Conservation (phyloP, 345 rosid genomes). For the Geranium rotundifolium region DNA sequence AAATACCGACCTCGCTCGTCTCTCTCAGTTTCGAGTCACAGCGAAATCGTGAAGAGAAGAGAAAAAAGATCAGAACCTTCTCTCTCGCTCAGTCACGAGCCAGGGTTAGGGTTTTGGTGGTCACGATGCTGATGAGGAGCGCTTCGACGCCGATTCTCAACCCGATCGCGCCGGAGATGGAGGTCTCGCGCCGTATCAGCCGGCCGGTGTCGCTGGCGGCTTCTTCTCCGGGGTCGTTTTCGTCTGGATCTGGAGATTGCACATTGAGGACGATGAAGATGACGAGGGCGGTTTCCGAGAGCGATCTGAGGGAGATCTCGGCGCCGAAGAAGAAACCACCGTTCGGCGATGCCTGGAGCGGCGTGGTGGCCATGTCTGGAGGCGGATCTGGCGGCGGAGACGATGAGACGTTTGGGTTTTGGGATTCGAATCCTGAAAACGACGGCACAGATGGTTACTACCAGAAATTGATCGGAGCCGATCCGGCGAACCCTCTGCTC, state of each 20-base stretch:
- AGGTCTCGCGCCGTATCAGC: constrained; percentile 21
- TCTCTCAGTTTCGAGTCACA: too few species aligned
- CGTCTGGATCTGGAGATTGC: constrained; percentile 16
- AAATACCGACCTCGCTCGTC: too few species aligned
- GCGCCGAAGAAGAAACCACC: constrained; percentile 18
- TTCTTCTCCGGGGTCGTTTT: too few species aligned
- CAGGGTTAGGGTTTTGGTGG: too few species aligned
- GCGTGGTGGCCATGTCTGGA: constrained; percentile 31
- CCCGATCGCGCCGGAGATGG: constrained; percentile 37
- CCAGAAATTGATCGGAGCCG: constrained; percentile 65
- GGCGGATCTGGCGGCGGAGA: constrained; percentile 35
- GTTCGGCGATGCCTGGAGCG: constrained; percentile 12
- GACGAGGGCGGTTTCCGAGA: constrained; percentile 46
- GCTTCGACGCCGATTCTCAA: constrained; percentile 67
- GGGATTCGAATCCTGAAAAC: constrained; percentile 24
- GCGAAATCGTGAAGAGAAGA: too few species aligned
- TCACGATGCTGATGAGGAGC: constrained; percentile 56
- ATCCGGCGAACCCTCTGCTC: constrained; percentile 69
- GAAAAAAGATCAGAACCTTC: too few species aligned
- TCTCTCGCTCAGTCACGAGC: too few species aligned
- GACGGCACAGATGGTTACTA: constrained; percentile 49
- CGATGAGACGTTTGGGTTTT: constrained; percentile 19
- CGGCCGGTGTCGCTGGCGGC: constrained; percentile 21
- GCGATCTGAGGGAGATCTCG: constrained; percentile 44
- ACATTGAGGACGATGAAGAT: constrained; percentile 28